These are phyloP conservation scores for Emydomyces testavorans DNA, from an alignment of 2,329 filamentous ascomycete genomes.

Conservation along the genomic window DNA sequence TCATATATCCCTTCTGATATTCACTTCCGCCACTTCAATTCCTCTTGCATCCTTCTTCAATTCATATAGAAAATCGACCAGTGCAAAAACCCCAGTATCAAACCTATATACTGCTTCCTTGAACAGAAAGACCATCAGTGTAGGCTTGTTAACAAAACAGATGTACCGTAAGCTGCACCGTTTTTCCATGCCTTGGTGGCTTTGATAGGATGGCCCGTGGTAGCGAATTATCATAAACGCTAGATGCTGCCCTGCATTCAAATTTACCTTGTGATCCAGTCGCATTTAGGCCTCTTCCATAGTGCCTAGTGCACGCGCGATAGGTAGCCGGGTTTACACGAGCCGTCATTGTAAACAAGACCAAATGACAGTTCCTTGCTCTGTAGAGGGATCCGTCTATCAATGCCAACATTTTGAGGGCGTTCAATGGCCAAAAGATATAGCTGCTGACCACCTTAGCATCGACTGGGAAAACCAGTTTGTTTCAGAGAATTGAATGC, in stretches of 20 bases:
- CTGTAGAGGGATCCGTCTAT: constrained; percentile 28
- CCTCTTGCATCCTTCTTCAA: constrained; percentile 28
- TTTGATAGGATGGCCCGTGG: constrained; percentile 45
- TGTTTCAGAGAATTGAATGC: constrained; percentile 49
- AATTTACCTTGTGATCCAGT: constrained; percentile 40
- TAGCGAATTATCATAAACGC: neutral
- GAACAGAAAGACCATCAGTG: neutral
- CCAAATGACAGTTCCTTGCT: constrained; percentile 41
- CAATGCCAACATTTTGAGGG: constrained; percentile 36
- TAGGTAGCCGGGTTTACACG: constrained; percentile 46
- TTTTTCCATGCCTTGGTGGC: constrained; percentile 40
- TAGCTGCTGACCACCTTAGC: constrained; percentile 46
- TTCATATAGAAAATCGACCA: too few species aligned
- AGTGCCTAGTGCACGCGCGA: constrained; percentile 43
- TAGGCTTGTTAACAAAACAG: neutral
- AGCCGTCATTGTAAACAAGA: constrained; percentile 43
- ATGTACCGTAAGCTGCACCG: constrained; percentile 33
- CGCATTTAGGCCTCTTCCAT: constrained; percentile 40
- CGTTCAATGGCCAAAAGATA: constrained; percentile 57
- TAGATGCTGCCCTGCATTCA: neutral
- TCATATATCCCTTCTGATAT: constrained; percentile 42
- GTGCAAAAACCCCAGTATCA: too few species aligned
- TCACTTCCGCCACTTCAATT: too few species aligned
- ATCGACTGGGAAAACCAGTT: constrained; percentile 47
- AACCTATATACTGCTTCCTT: neutral